Evolutionary conservation across 805 yeast genomes (phyloP).

Genomic region (Saccharomycopsis sp.): DNA sequence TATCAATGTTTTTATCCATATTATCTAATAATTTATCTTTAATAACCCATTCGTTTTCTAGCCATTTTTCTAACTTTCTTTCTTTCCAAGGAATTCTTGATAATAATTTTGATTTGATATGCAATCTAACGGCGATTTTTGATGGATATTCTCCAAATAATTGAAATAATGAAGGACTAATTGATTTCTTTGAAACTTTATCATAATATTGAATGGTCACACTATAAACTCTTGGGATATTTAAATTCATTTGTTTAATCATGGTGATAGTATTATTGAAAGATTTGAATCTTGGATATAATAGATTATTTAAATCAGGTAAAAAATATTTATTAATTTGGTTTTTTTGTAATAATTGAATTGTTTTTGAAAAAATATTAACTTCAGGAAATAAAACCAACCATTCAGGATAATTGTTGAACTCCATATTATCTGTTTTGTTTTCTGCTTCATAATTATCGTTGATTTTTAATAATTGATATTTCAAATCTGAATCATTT

Average conservation of each 20-base stretch:
- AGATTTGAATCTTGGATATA: constrained; percentile 70
- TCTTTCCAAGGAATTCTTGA: constrained; percentile 42
- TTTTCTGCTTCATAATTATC: constrained; percentile 1
- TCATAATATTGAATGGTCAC: constrained; percentile 37
- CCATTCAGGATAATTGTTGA: constrained; percentile 43
- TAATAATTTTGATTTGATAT: constrained; percentile 37
- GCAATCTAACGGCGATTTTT: constrained; percentile 31
- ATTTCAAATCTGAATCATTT: constrained; percentile 27
- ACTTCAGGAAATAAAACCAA: constrained; percentile 80
- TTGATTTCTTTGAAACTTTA: constrained; percentile 17
- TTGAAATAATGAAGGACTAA: constrained; percentile 26
- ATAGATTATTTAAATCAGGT: constrained; percentile 47
- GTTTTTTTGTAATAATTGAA: constrained; percentile 37
- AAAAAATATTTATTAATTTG: constrained; percentile 47
- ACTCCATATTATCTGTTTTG: constrained; percentile 9
- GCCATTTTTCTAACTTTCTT: constrained; percentile 57
- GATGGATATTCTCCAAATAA: constrained; percentile 24
- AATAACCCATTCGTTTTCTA: constrained; percentile 62
- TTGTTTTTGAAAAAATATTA: constrained; percentile 47
- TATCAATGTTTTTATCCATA: neutral
- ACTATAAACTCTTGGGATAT: constrained; percentile 35
- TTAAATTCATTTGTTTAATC: constrained; percentile 22
- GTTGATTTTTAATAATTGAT: constrained; percentile 14
- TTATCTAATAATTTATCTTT: constrained; percentile 43
- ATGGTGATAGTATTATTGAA: constrained; percentile 40